Base-by-base conservation (phyloP, 495 filamentous ascomycete genomes). In the Xylaria nigripes region DNA sequence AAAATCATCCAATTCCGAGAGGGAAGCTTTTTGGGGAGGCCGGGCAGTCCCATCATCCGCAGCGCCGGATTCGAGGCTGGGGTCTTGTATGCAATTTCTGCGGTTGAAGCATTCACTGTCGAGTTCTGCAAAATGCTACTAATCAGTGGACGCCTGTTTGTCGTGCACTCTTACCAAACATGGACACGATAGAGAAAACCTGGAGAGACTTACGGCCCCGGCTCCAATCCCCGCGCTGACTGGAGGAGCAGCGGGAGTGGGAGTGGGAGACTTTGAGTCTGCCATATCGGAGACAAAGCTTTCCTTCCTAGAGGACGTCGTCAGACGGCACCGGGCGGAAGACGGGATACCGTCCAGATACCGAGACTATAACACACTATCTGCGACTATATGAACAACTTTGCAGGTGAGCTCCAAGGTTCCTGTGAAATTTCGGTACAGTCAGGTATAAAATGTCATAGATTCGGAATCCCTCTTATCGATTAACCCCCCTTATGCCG, bases 1-100 rank as follows among this genome's bases (percentile, higher is more conserved):
- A 99, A 97, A 59, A 99, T 96, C 72, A 88, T 81, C 93, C 93
- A 99, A 65, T 97, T 97, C 24, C 94, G 84, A 12, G 93, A 99
- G 18, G 93, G 93, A 9, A 99, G 82, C 73, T 86, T 90, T 61
- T 85, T 76, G 15, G 86, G 83, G 55, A 94, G 76, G 50, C 80
- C 84, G 22, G 91, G 90, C 53, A 97, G 73, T 67, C 89, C 89
- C 71, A 90, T 81, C 80, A 88, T 87, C 60, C 77, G 82, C 56
- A 86, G 77, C 16, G 79, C 85, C 38, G 81, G 86, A 67, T 90
- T 90, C 2, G 74, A 73, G 38, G 74, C 75, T 3, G 78, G 70
- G 19, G 76, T 64, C 47, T 78, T 78, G 45, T 75, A 65, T 46
- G 68, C 51, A 60, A 48, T 24, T n/a, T 22, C 36, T 23, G 54